Conservation (phyloP, 441 rosid genomes). For the Theobroma grandiflorum region DNA sequence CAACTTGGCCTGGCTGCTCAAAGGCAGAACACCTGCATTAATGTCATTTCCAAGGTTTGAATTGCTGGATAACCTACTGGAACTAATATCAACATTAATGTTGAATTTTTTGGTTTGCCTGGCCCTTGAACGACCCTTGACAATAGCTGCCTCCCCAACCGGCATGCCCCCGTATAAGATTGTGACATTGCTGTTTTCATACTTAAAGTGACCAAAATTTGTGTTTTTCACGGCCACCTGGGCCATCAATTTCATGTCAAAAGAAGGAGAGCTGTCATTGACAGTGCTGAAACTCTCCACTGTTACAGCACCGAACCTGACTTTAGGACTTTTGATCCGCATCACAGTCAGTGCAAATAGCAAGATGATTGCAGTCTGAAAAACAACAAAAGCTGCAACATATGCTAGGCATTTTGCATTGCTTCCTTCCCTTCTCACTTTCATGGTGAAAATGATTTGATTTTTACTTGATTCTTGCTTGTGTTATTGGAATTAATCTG, state of each 20-base stretch:
- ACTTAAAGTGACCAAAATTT: constrained; percentile 63
- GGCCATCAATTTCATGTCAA: constrained; percentile 47
- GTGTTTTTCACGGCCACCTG: constrained; percentile 53
- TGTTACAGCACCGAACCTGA: neutral
- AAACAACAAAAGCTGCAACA: constrained; percentile 41
- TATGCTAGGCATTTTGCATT: constrained; percentile 45
- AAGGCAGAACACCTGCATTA: constrained; percentile 47
- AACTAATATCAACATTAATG: constrained; percentile 35
- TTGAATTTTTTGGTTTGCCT: constrained; percentile 46
- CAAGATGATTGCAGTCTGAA: constrained; percentile 38
- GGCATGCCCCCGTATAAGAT: constrained; percentile 35
- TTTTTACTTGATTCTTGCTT: no score
- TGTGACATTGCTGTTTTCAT: constrained; percentile 30
- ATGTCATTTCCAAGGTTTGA: constrained; percentile 38
- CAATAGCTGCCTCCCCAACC: constrained; percentile 47
- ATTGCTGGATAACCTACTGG: constrained; percentile 23
- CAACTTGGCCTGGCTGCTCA: constrained; percentile 49
- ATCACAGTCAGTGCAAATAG: constrained; percentile 37
- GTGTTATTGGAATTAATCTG: no score
- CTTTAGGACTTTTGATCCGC: neutral
- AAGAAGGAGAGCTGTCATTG: constrained; percentile 29
- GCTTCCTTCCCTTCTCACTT: neutral
- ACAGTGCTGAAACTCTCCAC: constrained; percentile 32
- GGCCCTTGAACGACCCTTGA: constrained; percentile 40
- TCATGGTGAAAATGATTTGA: neutral